A percentile compares a stretch with the other conserved stretches of the same genome.
phyloP scores from a whole-genome alignment of 441 rosid genomes.

The Arabidopsis hybrid region DNA sequence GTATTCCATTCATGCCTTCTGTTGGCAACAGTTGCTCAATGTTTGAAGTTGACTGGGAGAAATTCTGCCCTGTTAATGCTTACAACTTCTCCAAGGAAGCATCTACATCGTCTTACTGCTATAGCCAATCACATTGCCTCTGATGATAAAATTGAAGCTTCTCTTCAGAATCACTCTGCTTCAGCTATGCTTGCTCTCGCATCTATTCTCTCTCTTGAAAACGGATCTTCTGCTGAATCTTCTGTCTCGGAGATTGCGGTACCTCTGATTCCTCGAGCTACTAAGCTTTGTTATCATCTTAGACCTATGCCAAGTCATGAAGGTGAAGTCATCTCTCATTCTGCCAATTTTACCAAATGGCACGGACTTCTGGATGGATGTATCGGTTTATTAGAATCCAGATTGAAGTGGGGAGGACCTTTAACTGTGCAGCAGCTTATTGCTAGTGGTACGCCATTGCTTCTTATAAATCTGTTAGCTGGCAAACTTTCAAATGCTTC shows the following conservation, averaged over 20 bases:
- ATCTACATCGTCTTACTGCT: slow-evolving; percentile 79
- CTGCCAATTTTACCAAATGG: slow-evolving; percentile 71
- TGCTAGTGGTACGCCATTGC: slow-evolving; percentile 87
- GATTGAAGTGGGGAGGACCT: slow-evolving; percentile 89
- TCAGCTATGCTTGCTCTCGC: slow-evolving; percentile 97
- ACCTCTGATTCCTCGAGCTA: slow-evolving; percentile 91
- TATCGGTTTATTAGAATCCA: slow-evolving; percentile 89
- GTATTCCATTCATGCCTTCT: slow-evolving; percentile 73
- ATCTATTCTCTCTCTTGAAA: slow-evolving; percentile 92
- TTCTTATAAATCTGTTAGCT: slow-evolving; percentile 73
- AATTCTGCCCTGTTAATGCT: slow-evolving; percentile 88
- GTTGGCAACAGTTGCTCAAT: slow-evolving; percentile 82
- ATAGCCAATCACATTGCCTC: slow-evolving; percentile 74
- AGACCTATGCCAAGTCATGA: slow-evolving; percentile 57
- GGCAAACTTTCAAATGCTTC: slow-evolving; percentile 51
- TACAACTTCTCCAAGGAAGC: slow-evolving; percentile 86
- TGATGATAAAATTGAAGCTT: slow-evolving; percentile 65
- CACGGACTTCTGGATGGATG: slow-evolving; percentile 95
- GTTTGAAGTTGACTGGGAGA: slow-evolving; percentile 86
- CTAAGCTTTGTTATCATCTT: slow-evolving; percentile 79
- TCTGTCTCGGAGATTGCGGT: slow-evolving; percentile 78
- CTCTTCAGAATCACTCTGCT: slow-evolving; percentile 74
- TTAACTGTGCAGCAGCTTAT: slow-evolving; percentile 84
- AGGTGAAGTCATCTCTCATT: slow-evolving; percentile 47
- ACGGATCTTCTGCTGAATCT: slow-evolving; percentile 77